Conservation (phyloP, 805 yeast species). For the Candida orba region DNA sequence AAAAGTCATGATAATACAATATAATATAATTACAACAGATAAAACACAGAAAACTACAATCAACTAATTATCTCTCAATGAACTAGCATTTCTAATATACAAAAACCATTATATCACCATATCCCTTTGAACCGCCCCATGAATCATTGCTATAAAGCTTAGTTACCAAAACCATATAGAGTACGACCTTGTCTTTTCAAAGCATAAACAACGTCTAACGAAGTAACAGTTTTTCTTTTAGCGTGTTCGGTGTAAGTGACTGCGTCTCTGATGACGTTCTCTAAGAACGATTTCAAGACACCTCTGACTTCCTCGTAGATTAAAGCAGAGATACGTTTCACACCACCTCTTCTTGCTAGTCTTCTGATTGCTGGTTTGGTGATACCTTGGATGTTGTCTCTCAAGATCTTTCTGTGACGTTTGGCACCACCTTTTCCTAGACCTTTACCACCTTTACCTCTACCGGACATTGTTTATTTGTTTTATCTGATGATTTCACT, state of each 20-base stretch:
- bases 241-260: slow-evolving; percentile 99
- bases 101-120: too few relatives aligned
- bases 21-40: too few relatives aligned
- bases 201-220: slow-evolving; percentile 97
- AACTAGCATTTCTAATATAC: too few relatives aligned
- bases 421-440: slow-evolving; percentile 99
- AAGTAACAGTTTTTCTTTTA: slow-evolving; percentile 99
- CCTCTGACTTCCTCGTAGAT: slow-evolving; percentile 99
- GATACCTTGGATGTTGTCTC: slow-evolving; percentile 99
- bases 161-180: slow-evolving; percentile 99
- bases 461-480: slow-evolving; percentile 69
- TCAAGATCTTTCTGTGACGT: slow-evolving; percentile 98
- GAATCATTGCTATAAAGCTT: slow-evolving; percentile 30
- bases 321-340: slow-evolving; percentile 98
- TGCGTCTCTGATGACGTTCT: slow-evolving; percentile 97
- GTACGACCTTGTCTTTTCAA: slow-evolving; percentile 99
- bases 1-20: too few relatives aligned
- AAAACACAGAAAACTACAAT: too few relatives aligned
- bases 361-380: slow-evolving; percentile 99
- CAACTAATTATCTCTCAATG: too few relatives aligned
- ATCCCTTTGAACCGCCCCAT: too few relatives aligned
- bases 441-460: slow-evolving; percentile 99
- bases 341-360: slow-evolving; percentile 99
- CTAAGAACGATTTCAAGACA: slow-evolving; percentile 91
- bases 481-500: slow-evolving; percentile 12